Conservation (phyloP, 495 filamentous ascomycete genomes). For the Xylaria palmicola region DNA sequence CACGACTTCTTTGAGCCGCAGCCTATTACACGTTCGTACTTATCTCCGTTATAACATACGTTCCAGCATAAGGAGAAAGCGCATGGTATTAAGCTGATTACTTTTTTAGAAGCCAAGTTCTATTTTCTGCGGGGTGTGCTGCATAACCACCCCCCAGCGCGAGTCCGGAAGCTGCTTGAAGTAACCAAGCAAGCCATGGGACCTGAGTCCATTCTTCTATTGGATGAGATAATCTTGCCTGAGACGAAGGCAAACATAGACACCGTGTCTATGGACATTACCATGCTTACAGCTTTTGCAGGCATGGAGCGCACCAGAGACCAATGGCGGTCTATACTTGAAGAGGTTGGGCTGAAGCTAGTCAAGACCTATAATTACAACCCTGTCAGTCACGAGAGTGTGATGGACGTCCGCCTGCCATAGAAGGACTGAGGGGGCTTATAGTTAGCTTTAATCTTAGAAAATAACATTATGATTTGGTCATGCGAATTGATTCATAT, state of each 20-base stretch:
- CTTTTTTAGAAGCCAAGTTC: constrained; percentile 30
- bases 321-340: constrained; percentile 1
- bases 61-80: too few species aligned
- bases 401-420: constrained; percentile 18
- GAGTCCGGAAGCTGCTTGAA: constrained; percentile 33
- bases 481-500: too few species aligned
- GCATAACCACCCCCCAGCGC: constrained; percentile 40
- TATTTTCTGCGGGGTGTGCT: constrained; percentile 46
- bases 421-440: background rate
- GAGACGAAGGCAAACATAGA: background rate
- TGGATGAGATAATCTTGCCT: constrained; percentile 43
- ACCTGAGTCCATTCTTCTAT: constrained; percentile 37
- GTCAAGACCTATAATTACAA: constrained; percentile 36
- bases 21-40: constrained; percentile 37
- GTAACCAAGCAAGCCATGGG: constrained; percentile 36
- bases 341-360: constrained; percentile 31
- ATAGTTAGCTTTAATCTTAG: too few species aligned
- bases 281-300: constrained; percentile 10
- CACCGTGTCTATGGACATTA: constrained; percentile 6
- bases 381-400: constrained; percentile 2
- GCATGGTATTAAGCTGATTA: too few species aligned
- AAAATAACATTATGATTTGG: too few species aligned
- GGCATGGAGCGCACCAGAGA: constrained; percentile 5
- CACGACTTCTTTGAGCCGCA: constrained; percentile 50
- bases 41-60: too few species aligned